A percentile compares a stretch with the other conserved stretches of the same genome.
These are phyloP conservation scores for Lanmaoa rubissima DNA, from an alignment of 768 basidiomycete species.

Conservation along the genomic window DNA sequence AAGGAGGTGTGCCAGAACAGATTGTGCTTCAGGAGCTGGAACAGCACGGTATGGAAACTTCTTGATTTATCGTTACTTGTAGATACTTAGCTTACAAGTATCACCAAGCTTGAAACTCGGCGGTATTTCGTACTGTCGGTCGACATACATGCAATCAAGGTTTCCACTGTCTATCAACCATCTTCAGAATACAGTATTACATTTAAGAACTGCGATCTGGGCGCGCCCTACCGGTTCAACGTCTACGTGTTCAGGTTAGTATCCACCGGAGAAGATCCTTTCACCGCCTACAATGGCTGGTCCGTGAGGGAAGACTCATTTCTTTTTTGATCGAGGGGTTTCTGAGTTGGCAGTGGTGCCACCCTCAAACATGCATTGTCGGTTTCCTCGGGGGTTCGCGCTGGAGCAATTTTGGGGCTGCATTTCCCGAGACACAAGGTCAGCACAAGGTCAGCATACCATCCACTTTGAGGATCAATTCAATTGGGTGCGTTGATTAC, in stretches of 20 bases:
- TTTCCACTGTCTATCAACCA: not conserved
- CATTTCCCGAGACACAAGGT: not conserved
- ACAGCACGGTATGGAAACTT: constrained; percentile 40
- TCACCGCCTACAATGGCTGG: not conserved
- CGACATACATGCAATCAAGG: not conserved
- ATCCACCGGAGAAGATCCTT: not conserved
- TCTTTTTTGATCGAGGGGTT: not conserved
- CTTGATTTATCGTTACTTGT: constrained; percentile 2
- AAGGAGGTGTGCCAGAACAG: constrained; percentile 15
- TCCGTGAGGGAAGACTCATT: not conserved
- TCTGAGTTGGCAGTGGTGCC: not conserved
- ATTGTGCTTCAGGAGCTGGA: constrained; percentile 44
- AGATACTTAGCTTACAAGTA: not conserved
- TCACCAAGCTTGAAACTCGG: not conserved
- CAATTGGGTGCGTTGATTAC: not conserved
- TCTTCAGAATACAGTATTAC: not conserved
- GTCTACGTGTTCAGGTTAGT: not conserved
- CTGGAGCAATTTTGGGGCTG: not conserved
- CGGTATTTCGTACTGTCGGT: not conserved
- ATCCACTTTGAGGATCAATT: not conserved
- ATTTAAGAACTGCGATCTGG: not conserved
- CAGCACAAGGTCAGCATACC: not conserved
- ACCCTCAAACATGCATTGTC: not conserved
- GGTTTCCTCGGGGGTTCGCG: not conserved
- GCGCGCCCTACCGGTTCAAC: not conserved